A percentile compares a stretch with the other conserved stretches of the same genome.
Evolutionary conservation across 805 yeast species (phyloP).

Genomic region (Yarrowia osloensis): DNA sequence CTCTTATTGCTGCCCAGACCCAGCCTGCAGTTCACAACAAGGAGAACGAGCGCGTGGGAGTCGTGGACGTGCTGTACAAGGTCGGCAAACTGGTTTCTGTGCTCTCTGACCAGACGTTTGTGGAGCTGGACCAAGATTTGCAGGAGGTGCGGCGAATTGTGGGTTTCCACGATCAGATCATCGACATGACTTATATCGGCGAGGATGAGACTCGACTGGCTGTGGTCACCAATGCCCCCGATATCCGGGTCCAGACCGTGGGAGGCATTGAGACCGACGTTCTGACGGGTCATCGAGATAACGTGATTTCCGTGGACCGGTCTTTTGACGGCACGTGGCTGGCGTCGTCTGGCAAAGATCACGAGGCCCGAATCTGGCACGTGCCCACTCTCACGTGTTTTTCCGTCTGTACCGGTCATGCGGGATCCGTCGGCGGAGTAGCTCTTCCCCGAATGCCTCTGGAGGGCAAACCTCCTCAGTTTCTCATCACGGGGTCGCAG

Average conservation of each 20-base stretch:
- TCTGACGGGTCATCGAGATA: conserved; percentile 80
- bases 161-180: conserved; percentile 94
- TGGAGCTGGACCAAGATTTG: conserved; percentile 48
- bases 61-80: conserved; percentile 54
- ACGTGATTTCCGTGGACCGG: conserved; percentile 77
- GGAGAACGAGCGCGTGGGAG: conserved; percentile 65
- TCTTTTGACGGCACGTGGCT: conserved; percentile 84
- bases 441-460: conserved; percentile 60
- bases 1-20: conserved; percentile 46
- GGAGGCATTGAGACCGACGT: conserved; percentile 58
- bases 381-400: conserved; percentile 49
- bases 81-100: conserved; percentile 43
- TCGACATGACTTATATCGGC: conserved; percentile 80
- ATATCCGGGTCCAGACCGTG: conserved; percentile 67
- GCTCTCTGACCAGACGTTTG: conserved; percentile 82
- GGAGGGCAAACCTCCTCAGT: conserved; percentile 54
- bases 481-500: conserved; percentile 76
- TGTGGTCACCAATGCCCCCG: conserved; percentile 91
- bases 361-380: conserved; percentile 81
- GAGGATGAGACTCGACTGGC: conserved; percentile 59
- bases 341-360: conserved; percentile 89
- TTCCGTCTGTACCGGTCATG: conserved; percentile 80
- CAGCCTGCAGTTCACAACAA: conserved; percentile 41
- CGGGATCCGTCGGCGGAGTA: conserved; percentile 81
- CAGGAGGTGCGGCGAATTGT: conserved; percentile 59